These are phyloP conservation scores for Neurospora discreta DNA, from an alignment of 495 filamentous ascomycete genomes.

Conservation along the genomic window DNA sequence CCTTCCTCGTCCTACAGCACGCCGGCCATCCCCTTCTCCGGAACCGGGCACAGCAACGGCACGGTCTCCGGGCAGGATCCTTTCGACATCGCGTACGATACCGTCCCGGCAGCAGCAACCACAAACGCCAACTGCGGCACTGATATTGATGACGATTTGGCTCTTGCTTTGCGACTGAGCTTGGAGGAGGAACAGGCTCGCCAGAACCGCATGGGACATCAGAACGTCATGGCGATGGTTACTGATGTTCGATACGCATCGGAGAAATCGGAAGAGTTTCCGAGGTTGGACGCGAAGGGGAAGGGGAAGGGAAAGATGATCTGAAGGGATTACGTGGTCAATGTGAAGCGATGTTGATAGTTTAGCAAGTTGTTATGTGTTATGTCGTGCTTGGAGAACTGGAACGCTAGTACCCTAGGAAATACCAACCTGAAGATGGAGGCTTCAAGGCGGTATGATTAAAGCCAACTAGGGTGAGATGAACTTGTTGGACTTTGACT, in stretches of 20 bases:
- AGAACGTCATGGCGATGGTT: constrained; percentile 2
- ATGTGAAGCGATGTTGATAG: background rate
- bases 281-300: constrained; percentile 33
- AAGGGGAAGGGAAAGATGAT: constrained; percentile 30
- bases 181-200: constrained; percentile 61
- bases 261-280: constrained; percentile 46
- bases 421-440: background rate
- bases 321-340: background rate
- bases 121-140: constrained; percentile 1
- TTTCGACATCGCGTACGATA: constrained; percentile 9
- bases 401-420: background rate
- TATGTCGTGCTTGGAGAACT: background rate
- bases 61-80: background rate
- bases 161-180: constrained; percentile 76
- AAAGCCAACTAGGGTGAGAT: too few species aligned
- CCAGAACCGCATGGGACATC: constrained; percentile 1
- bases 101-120: constrained; percentile 9
- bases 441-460: background rate
- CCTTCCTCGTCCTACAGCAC: constrained; percentile 25
- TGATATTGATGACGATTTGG: constrained; percentile 57
- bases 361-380: background rate
- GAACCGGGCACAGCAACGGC: background rate
- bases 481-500: background rate
- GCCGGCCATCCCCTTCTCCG: constrained; percentile 8
- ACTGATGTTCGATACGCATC: constrained; percentile 10